Base-by-base conservation (phyloP, 2,329 filamentous ascomycete genomes). In the Trichoderma harzianum region DNA sequence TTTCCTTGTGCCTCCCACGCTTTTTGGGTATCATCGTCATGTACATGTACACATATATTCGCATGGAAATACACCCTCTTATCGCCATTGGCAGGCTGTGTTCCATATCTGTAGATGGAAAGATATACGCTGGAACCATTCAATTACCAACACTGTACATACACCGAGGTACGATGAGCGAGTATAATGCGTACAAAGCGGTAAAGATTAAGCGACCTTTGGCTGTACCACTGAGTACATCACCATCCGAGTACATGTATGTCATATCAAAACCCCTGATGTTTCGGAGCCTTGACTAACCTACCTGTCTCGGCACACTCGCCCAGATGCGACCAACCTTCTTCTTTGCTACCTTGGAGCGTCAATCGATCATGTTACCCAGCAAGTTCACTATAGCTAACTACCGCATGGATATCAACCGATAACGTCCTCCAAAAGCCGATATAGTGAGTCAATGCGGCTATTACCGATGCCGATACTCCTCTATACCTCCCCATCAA, bases 301-400 rank as follows among this genome's bases (percentile, higher is more conserved):
- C 67, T 28, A 21, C 36, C 36, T 39, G 55, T 8, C 57, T 63
- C 64, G 64, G 58, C 70, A 72, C 58, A 47, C 69, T 57, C 57
- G 26, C 63, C 24, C 57, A 63, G 18, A 68, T 68, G 47, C 64
- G 64, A 72, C 58, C 70, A 63, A 36, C 70, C 64, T 8, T 36
- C 32, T n/a, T 60, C 51, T 66, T 64, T 34, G 53, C 65, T 47
- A 32, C 30, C 18, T 34, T 24, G 28, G 28, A 30, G 24, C 11
- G 18, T 43, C 1, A 4, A 24, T 36, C n/a, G 28, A 18, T 26
- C 21, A 60, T 67, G 51, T 67, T 30, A 55, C 63, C 69, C 32
- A 11, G 57, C 18, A 24, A 24, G 7, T 2, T 5, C 14, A 14
- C 28, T 62, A 26, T 18, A 24, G 16, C 24, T 10, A 60, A 2